Percentiles rank a stretch among this genome's conserved stretches.
These are phyloP conservation scores for Juglanconis juglandina DNA, from an alignment of 2,329 filamentous ascomycete genomes.

Conservation along the genomic window DNA sequence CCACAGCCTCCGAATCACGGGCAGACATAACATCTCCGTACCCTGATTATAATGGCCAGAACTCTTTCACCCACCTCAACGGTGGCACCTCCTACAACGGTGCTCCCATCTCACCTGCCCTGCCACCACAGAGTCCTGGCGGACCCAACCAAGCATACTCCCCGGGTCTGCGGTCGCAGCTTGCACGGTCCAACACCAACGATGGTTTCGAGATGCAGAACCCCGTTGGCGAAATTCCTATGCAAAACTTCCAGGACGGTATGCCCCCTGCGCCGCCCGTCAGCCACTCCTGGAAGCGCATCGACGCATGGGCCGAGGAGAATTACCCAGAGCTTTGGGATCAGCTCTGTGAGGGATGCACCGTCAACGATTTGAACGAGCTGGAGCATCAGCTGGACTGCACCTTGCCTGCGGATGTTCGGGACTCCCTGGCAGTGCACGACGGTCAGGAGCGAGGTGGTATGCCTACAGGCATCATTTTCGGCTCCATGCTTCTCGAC, in stretches of 20 bases:
- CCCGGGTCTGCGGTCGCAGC: constrained; percentile 79
- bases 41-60: constrained; percentile 64
- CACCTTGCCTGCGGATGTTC: constrained; percentile 86
- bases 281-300: constrained; percentile 86
- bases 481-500: constrained; percentile 91
- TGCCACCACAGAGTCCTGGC: constrained; percentile 51
- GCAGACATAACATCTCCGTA: constrained; percentile 78
- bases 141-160: constrained; percentile 71
- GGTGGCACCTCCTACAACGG: constrained; percentile 59
- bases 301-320: constrained; percentile 89
- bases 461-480: constrained; percentile 85
- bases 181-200: constrained; percentile 61
- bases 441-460: constrained; percentile 97
- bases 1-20: constrained; percentile 85
- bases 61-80: constrained; percentile 49
- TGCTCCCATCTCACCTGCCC: constrained; percentile 45
- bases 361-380: constrained; percentile 92
- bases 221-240: constrained; percentile 78
- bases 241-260: constrained; percentile 94
- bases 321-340: constrained; percentile 94
- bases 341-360: constrained; percentile 88
- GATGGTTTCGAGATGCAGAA: constrained; percentile 68
- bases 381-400: constrained; percentile 94
- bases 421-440: constrained; percentile 85
- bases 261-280: constrained; percentile 86